Evolutionary conservation across 768 basidiomycete species (phyloP).

Genomic region (Suillus clintonianus): DNA sequence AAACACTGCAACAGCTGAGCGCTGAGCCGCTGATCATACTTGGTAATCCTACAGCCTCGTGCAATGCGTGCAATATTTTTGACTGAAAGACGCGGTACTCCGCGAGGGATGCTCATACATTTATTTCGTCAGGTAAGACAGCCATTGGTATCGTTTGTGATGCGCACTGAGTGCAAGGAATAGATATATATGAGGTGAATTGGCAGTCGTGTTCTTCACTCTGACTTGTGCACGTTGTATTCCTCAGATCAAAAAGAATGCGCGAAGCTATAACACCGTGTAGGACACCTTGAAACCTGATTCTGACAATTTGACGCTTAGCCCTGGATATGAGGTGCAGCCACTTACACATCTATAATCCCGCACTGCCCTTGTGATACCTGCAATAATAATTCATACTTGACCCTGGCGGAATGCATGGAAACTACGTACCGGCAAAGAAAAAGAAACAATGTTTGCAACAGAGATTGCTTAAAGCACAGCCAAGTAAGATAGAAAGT

Average conservation of each 20-base stretch:
- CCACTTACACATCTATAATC: slow-evolving; percentile 9
- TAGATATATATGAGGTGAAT: neutral
- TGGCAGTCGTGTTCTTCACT: neutral
- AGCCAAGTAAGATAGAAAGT: neutral
- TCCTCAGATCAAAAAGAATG: slow-evolving; percentile 10
- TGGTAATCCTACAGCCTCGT: neutral
- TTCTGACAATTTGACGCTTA: neutral
- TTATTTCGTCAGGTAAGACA: neutral
- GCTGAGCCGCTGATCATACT: too few species aligned
- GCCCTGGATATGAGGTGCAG: neutral
- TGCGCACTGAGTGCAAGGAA: neutral
- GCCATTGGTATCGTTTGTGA: slow-evolving; percentile 3
- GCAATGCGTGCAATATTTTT: neutral
- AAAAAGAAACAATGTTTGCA: slow-evolving; percentile 9
- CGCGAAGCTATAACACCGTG: slow-evolving; percentile 14
- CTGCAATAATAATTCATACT: neutral
- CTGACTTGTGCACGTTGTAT: neutral
- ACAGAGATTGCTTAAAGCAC: slow-evolving; percentile 5
- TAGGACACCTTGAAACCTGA: slow-evolving; percentile 12
- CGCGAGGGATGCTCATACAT: neutral
- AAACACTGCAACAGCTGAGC: too few species aligned
- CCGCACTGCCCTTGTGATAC: slow-evolving; percentile 5
- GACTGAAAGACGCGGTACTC: neutral
- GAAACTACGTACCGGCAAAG: slow-evolving; percentile 6
- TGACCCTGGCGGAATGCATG: neutral